These are phyloP conservation scores for Colletotrichum spaethianum DNA, from an alignment of 2,329 filamentous ascomycete species.

Conservation along the genomic window DNA sequence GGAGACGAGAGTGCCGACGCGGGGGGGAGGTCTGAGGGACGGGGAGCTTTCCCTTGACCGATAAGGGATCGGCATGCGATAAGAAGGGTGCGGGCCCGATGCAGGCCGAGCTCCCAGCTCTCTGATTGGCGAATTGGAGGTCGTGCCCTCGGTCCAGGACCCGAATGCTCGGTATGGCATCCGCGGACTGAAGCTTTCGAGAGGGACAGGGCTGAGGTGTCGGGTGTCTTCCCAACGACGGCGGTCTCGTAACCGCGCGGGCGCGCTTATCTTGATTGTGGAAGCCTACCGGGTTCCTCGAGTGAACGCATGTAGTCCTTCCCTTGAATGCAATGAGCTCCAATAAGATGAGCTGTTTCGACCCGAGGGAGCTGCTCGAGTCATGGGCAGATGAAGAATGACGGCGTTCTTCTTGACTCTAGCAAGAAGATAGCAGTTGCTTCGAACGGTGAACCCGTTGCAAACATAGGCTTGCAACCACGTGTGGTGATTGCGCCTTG, in stretches of 20 bases:
- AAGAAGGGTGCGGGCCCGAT: conserved; percentile 10
- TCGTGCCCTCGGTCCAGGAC: conserved; percentile 8
- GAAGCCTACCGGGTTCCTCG: background rate
- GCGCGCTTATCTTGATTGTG: background rate
- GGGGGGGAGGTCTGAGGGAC: conserved; percentile 3
- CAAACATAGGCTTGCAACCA: too few relatives aligned
- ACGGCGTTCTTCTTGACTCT: too few relatives aligned
- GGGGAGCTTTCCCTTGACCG: conserved; percentile 16
- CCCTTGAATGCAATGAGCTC: background rate
- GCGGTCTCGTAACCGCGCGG: conserved; percentile 5
- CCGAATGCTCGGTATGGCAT: conserved; percentile 19
- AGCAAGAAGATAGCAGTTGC: too few relatives aligned
- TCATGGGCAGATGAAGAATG: background rate
- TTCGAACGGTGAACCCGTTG: too few relatives aligned
- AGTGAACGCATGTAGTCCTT: background rate
- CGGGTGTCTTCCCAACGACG: background rate
- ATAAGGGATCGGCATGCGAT: conserved; percentile 21
- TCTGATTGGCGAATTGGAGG: conserved; percentile 12
- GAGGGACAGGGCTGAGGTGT: background rate
- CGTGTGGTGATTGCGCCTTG: too few relatives aligned
- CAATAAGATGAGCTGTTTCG: background rate
- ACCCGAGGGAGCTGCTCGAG: background rate
- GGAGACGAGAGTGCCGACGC: conserved; percentile 4
- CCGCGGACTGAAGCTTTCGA: background rate
- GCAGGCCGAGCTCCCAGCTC: background rate